These are phyloP conservation scores for Stenocarpella maydis DNA, from an alignment of 2,329 filamentous ascomycete genomes.

Conservation along the genomic window DNA sequence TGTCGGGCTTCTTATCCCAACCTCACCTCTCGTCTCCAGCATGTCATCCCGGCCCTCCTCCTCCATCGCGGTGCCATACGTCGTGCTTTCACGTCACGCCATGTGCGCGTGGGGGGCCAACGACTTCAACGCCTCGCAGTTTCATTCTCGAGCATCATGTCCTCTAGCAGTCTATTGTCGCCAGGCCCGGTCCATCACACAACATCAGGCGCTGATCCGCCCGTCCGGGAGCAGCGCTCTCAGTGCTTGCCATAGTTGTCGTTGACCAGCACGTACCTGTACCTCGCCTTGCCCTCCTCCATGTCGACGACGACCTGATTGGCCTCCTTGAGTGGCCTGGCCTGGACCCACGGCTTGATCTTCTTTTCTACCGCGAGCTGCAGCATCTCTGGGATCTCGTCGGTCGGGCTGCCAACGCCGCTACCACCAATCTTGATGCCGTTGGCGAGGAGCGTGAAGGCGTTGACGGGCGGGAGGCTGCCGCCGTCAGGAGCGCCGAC, in stretches of 20 bases:
- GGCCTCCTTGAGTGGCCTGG: conserved; percentile 61
- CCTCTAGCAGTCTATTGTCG: not conserved
- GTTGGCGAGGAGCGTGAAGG: conserved; percentile 65
- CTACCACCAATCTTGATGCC: conserved; percentile 57
- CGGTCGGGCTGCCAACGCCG: conserved; percentile 52
- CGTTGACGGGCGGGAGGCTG: conserved; percentile 53
- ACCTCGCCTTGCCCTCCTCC: conserved; percentile 60
- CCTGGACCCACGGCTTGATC: conserved; percentile 63
- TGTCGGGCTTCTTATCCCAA: not conserved
- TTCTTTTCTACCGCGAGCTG: conserved; percentile 63
- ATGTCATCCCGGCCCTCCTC: too few species aligned
- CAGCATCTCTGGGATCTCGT: conserved; percentile 67
- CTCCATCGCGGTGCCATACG: too few species aligned
- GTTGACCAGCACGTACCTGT: conserved; percentile 56
- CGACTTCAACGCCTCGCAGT: not conserved
- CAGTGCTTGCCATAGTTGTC: conserved; percentile 44
- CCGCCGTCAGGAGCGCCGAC: conserved; percentile 68
- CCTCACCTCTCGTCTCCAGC: not conserved
- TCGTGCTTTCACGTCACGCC: not conserved
- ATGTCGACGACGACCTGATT: conserved; percentile 65
- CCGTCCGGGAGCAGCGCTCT: not conserved
- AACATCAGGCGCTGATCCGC: not conserved
- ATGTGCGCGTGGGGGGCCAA: not conserved
- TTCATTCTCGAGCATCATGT: not conserved
- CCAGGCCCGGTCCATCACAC: not conserved